A percentile compares a stretch with the other conserved stretches of the same genome.
phyloP scores from a whole-genome alignment of 2,329 filamentous ascomycete species.

The Calonectria hongkongensis region DNA sequence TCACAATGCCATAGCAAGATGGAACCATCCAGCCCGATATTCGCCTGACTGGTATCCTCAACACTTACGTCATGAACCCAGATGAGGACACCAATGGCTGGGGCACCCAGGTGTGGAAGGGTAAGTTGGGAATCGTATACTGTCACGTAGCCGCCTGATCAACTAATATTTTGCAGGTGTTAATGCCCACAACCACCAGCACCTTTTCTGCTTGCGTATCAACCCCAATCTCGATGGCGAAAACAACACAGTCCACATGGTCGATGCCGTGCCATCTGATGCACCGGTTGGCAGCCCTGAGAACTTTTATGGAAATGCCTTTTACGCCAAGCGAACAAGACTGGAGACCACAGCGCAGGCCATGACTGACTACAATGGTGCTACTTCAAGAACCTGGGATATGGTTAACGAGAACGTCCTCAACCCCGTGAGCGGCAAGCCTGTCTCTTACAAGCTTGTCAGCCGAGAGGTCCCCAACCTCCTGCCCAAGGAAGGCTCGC shows the following conservation, averaged over 20 bases:
- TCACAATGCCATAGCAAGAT: constrained; percentile 73
- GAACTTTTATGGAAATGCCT: constrained; percentile 93
- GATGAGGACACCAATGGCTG: constrained; percentile 89
- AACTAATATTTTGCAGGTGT: constrained; percentile 59
- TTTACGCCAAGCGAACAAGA: constrained; percentile 89
- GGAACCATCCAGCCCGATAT: constrained; percentile 94
- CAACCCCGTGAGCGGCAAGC: constrained; percentile 91
- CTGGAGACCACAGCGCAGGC: constrained; percentile 81
- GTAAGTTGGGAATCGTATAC: not conserved
- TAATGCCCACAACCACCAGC: constrained; percentile 97
- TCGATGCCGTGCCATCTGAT: constrained; percentile 82
- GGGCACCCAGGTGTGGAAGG: constrained; percentile 92
- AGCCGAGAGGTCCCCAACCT: constrained; percentile 87
- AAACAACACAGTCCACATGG: constrained; percentile 89
- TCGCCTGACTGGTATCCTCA: constrained; percentile 92
- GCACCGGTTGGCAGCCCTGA: constrained; percentile 86
- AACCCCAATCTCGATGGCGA: constrained; percentile 92
- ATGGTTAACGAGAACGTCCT: constrained; percentile 89
- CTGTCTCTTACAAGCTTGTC: constrained; percentile 91
- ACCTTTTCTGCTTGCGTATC: constrained; percentile 92
- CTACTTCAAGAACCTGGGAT: constrained; percentile 90
- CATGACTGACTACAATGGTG: constrained; percentile 87
- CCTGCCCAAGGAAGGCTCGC: constrained; percentile 85
- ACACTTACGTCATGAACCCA: constrained; percentile 89
- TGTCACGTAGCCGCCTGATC: not conserved